Percentiles rank a stretch among this genome's conserved stretches.
Evolutionary conservation across 768 basidiomycete genomes (phyloP).

Genomic region (Rhodotorula toruloides): DNA sequence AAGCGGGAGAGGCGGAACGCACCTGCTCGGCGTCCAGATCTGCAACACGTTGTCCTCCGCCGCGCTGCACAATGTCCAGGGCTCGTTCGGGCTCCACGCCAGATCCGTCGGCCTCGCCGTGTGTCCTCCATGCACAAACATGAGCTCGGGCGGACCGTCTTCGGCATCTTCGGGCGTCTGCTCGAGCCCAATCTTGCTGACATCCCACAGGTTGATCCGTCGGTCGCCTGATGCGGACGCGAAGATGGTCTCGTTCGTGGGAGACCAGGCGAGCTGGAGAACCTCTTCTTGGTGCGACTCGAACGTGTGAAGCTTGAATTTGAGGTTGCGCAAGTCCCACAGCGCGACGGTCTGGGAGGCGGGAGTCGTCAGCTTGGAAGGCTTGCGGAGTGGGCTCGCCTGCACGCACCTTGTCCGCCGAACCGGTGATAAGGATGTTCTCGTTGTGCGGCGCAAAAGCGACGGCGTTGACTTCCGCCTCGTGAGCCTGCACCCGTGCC

Average conservation of each 20-base stretch:
- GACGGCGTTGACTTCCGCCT: slow-evolving; percentile 82
- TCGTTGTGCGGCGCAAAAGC: slow-evolving; percentile 79
- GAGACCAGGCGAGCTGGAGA: slow-evolving; percentile 90
- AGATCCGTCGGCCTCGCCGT: slow-evolving; percentile 74
- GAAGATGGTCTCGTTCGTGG: slow-evolving; percentile 82
- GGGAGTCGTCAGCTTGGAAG: neutral
- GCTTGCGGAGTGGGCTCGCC: neutral
- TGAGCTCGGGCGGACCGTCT: slow-evolving; percentile 91
- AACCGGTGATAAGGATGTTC: slow-evolving; percentile 79
- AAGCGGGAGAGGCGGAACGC: neutral
- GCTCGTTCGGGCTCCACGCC: slow-evolving; percentile 72
- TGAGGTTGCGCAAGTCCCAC: slow-evolving; percentile 70
- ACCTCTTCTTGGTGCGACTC: slow-evolving; percentile 93
- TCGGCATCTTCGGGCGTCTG: slow-evolving; percentile 98
- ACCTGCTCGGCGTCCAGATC: slow-evolving; percentile 84
- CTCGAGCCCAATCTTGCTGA: slow-evolving; percentile 83
- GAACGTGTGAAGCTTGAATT: slow-evolving; percentile 77
- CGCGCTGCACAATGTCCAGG: slow-evolving; percentile 47
- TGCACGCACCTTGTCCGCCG: slow-evolving; percentile 77
- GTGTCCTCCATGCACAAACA: slow-evolving; percentile 86
- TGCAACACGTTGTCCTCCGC: slow-evolving; percentile 96
- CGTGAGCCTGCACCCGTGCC: slow-evolving; percentile 74
- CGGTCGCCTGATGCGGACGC: slow-evolving; percentile 92
- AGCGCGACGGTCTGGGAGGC: slow-evolving; percentile 67
- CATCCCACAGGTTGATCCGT: slow-evolving; percentile 90